A percentile compares a stretch with the other conserved stretches of the same genome.
These are phyloP conservation scores for Cyberlindnera japonica DNA, from an alignment of 805 yeast genomes.

Conservation along the genomic window DNA sequence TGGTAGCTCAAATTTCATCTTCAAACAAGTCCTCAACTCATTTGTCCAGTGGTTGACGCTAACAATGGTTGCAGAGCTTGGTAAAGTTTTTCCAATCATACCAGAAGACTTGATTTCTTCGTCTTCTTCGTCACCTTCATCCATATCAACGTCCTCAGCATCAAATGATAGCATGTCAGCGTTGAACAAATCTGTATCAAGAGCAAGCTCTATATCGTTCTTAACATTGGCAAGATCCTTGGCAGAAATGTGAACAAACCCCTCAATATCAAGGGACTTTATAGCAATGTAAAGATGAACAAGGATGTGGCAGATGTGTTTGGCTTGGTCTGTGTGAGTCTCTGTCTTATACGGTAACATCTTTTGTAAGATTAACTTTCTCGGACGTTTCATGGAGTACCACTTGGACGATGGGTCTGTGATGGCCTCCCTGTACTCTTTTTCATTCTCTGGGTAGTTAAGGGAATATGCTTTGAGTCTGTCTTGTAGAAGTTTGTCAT, in stretches of 20 bases:
- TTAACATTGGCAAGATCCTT: constrained; percentile 54
- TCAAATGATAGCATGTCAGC: constrained; percentile 35
- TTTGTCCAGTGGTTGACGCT: constrained; percentile 83
- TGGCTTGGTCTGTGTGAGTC: constrained; percentile 60
- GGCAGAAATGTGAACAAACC: constrained; percentile 61
- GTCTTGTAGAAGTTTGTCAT: constrained; percentile 24
- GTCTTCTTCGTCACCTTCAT: constrained; percentile 35
- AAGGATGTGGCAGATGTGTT: constrained; percentile 74
- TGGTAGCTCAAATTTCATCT: constrained; percentile 80
- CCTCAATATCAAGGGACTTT: constrained; percentile 68
- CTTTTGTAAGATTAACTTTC: constrained; percentile 31
- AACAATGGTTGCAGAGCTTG: constrained; percentile 68
- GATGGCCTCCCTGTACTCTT: constrained; percentile 28
- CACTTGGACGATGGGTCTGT: constrained; percentile 36
- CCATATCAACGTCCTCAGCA: constrained; percentile 32
- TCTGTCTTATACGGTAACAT: constrained; percentile 76
- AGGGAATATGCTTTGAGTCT: constrained; percentile 42
- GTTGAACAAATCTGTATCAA: constrained; percentile 50
- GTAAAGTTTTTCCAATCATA: constrained; percentile 55
- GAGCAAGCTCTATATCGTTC: constrained; percentile 41
- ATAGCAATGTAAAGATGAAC: constrained; percentile 77
- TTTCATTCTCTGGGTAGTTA: constrained; percentile 47
- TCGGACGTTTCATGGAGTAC: constrained; percentile 34
- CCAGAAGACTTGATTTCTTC: constrained; percentile 37
- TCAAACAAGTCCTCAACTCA: constrained; percentile 73